Conservation (phyloP, 2,329 filamentous ascomycete genomes). For the Alternaria hordeiaustralica region DNA sequence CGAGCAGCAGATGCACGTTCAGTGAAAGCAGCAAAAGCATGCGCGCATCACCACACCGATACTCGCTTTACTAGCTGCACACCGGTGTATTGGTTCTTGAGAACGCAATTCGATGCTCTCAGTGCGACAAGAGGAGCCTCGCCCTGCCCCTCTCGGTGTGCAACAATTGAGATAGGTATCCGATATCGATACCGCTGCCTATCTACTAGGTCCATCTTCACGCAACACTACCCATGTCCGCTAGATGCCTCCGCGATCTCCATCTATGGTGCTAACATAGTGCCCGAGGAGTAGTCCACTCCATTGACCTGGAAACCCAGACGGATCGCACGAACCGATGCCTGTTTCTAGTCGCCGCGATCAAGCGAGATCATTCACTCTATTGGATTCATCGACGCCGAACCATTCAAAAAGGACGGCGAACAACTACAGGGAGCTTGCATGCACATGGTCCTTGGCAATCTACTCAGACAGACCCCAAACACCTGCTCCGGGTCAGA, state of each 20-base stretch:
- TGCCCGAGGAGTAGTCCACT: slow-evolving; percentile 4
- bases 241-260: neutral
- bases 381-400: neutral
- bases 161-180: slow-evolving; percentile 8
- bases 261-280: slow-evolving; percentile 7
- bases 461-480: neutral
- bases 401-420: neutral
- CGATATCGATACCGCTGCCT: neutral
- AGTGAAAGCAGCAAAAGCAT: neutral
- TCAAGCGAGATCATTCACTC: neutral
- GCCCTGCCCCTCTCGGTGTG: slow-evolving; percentile 2
- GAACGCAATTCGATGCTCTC: neutral
- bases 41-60: neutral
- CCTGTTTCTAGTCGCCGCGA: neutral
- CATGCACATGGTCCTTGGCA: slow-evolving; percentile 10
- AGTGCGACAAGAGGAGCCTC: slow-evolving; percentile 4
- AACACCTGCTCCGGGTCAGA: slow-evolving; percentile 14
- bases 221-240: neutral
- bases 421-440: slow-evolving; percentile 2
- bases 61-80: neutral
- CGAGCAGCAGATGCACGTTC: slow-evolving; percentile 9
- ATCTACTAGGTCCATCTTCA: neutral
- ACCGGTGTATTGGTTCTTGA: neutral
- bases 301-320: slow-evolving; percentile 12
- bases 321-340: neutral